phyloP scores from a whole-genome alignment of 176 grass and related monocot species.

The Chrysopogon serrulatus region DNA sequence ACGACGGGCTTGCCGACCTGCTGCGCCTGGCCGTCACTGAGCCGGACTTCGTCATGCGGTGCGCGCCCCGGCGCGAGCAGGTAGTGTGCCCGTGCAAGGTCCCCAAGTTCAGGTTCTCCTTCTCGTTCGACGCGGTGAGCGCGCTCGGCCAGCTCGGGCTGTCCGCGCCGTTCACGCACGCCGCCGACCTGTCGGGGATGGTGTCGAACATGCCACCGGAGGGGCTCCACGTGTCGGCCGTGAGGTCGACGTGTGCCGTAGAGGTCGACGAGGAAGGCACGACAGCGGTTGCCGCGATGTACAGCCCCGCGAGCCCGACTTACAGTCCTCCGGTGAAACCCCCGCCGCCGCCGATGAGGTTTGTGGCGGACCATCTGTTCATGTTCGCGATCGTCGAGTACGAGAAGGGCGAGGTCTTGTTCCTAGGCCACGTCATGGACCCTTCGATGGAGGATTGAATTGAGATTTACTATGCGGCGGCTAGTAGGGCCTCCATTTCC shows the following conservation, averaged over 20 bases:
- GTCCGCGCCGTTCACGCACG: not conserved
- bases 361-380: slow-evolving; percentile 20
- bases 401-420: slow-evolving; percentile 17
- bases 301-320: not conserved
- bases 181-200: slow-evolving; percentile 18
- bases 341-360: slow-evolving; percentile 12
- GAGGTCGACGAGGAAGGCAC: slow-evolving; percentile 32
- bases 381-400: slow-evolving; percentile 29
- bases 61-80: slow-evolving; percentile 6
- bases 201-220: not conserved
- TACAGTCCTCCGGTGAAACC: too few species aligned
- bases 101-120: slow-evolving; percentile 32
- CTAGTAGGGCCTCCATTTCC: too few species aligned
- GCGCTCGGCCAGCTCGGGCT: not conserved
- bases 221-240: slow-evolving; percentile 8
- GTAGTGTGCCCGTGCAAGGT: slow-evolving; percentile 1
- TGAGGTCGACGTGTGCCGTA: slow-evolving; percentile 2
- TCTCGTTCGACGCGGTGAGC: not conserved
- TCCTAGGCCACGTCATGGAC: slow-evolving; percentile 24
- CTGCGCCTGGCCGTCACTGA: slow-evolving; percentile 9
- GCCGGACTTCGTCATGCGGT: slow-evolving; percentile 24
- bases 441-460: not conserved
- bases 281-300: not conserved
- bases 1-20: slow-evolving; percentile 2
- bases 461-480: not conserved